Base-by-base conservation (phyloP, 2,329 filamentous ascomycete species). In the Penicillium glabrum region DNA sequence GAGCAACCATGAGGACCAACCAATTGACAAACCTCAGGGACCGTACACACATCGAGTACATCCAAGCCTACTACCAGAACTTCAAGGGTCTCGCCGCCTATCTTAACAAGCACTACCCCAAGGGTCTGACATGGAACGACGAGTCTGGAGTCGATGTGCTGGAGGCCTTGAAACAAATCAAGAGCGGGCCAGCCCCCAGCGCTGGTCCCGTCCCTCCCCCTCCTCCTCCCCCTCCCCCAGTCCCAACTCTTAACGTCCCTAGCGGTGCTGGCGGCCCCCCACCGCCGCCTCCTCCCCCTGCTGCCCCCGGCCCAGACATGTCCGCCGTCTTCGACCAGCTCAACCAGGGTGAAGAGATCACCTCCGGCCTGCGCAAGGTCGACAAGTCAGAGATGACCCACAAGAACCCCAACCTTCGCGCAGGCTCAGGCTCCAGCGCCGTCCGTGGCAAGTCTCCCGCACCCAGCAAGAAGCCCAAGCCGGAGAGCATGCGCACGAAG, bases 341-440 rank as follows among this genome's bases (percentile, higher is more conserved):
- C 52, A 98, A 98, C 77, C 88, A 89, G 72, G 95, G 95, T 56
- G 86, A 90, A 58, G 82, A 85, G n/a, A 90, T 99, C 58, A 99
- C 95, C 4, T 87, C 90, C 63, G 88, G 90, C 31, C 82, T 99
- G 35, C 89, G 90, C 64, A 99, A 97, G 80, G 95, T 99, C 49
- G 93, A 97, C 78, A 89, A 88, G 71, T 95, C 90, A 53, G 83
- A 98, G 75, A 97, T 97, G 93, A 99, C 95, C 58, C 95, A 99
- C 79, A 98, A 98, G 81, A 99, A 99, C 77, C 95, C 95, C 14
- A 86, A 87, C 10, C 81, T 99, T 56, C 88, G 95, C 61, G 84
- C 90, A 24, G 81, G 83, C 56, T 82, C 90, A 24, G 81, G 83
- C 56, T 82, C 81, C 53, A 77, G 80, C 52, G 79, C 78, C 46